phyloP scores from a whole-genome alignment of 306 rosid species.

The Malus orientalis region DNA sequence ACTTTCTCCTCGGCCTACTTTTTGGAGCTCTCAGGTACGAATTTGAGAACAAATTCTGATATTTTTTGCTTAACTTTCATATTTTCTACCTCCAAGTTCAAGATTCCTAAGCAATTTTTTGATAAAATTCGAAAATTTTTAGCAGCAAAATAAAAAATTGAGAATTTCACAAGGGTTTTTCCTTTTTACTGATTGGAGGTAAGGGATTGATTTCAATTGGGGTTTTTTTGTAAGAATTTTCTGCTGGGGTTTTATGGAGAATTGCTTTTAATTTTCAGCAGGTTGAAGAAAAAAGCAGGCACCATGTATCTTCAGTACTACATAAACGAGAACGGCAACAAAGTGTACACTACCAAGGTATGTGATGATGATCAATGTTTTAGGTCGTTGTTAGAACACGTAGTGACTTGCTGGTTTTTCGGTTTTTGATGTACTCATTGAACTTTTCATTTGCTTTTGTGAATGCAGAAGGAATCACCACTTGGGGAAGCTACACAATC shows the following conservation, averaged over 20 bases:
- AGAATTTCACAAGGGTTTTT: not conserved
- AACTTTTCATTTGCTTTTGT: conserved; percentile 1
- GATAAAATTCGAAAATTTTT: not conserved
- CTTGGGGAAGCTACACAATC: conserved; percentile 61
- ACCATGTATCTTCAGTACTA: conserved; percentile 77
- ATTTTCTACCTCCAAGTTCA: not conserved
- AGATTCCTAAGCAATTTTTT: not conserved
- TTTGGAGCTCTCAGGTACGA: conserved; percentile 1
- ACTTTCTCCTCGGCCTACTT: not conserved
- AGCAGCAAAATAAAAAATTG: not conserved
- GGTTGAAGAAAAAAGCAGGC: not conserved
- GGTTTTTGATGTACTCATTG: not conserved
- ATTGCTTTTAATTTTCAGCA: conserved; percentile 4
- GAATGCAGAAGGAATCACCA: conserved; percentile 78
- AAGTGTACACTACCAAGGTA: conserved; percentile 84
- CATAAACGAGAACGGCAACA: conserved; percentile 75
- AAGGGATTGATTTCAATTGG: not conserved
- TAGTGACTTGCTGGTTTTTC: not conserved
- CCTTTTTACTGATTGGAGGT: not conserved
- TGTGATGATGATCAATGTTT: not conserved
- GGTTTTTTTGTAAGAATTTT: not conserved
- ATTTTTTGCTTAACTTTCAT: not conserved
- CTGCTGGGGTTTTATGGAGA: not conserved
- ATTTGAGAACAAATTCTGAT: not conserved
- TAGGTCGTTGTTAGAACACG: not conserved